These are phyloP conservation scores for Hypomyces perniciosus DNA, from an alignment of 2,329 filamentous ascomycete genomes.

Conservation along the genomic window DNA sequence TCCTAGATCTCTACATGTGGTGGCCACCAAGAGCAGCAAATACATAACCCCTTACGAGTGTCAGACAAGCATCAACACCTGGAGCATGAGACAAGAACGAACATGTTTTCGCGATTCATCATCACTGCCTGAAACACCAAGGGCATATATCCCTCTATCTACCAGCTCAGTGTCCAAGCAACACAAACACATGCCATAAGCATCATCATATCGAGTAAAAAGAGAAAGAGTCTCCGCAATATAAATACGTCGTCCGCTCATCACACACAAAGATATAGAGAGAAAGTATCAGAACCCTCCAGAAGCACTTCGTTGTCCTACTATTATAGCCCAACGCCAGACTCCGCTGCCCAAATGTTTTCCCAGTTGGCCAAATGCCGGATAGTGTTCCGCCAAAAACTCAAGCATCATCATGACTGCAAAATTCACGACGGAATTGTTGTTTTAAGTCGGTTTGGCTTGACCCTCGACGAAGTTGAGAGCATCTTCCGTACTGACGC, in stretches of 20 bases:
- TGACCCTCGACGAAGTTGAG: slow-evolving; percentile 93
- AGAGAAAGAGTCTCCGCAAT: not conserved
- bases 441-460: slow-evolving; percentile 28
- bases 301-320: slow-evolving; percentile 8
- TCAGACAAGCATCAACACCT: too few relatives aligned
- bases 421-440: not conserved
- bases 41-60: too few relatives aligned
- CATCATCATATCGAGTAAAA: not conserved
- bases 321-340: slow-evolving; percentile 8
- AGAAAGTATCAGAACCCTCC: slow-evolving; percentile 2
- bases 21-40: too few relatives aligned
- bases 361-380: slow-evolving; percentile 1
- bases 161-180: not conserved
- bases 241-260: slow-evolving; percentile 4
- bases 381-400: not conserved
- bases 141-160: not conserved
- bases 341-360: slow-evolving; percentile 11
- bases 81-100: not conserved
- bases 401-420: not conserved
- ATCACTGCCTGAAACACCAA: not conserved
- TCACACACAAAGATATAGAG: not conserved
- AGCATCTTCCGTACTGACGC: slow-evolving; percentile 79
- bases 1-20: too few relatives aligned
- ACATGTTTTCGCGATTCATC: not conserved
- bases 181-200: not conserved